A percentile compares a stretch with the other conserved stretches of the same genome.
These are phyloP conservation scores for Amaranthus tricolor DNA, from an alignment of 179 eudicot genomes.

Conservation along the genomic window DNA sequence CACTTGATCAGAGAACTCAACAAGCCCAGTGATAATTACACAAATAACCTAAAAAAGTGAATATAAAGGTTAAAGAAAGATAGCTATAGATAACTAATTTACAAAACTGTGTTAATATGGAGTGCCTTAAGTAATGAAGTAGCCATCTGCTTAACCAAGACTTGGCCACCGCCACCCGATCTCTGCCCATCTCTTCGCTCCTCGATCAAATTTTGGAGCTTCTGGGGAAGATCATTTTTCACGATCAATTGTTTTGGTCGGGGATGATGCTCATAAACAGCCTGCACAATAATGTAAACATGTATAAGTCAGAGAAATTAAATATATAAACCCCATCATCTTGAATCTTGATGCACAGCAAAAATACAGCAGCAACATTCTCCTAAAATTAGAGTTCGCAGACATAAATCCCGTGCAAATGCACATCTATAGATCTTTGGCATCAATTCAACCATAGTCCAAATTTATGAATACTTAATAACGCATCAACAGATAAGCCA, in stretches of 20 bases:
- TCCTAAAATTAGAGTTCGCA: not conserved
- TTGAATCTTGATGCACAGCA: not conserved
- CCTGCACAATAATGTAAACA: conserved; percentile 42
- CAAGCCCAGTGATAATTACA: conserved; percentile 20
- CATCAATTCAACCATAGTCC: not conserved
- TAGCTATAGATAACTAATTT: conserved; percentile 14
- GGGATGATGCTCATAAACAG: conserved; percentile 98
- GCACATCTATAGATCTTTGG: not conserved
- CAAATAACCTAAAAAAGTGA: conserved; percentile 3
- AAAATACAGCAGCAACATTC: not conserved
- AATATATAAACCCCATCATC: not conserved
- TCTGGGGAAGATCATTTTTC: conserved; percentile 93
- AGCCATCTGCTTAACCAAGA: conserved; percentile 99
- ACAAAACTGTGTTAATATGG: conserved; percentile 93
- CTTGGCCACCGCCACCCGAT: conserved; percentile 82
- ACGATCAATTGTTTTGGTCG: conserved; percentile 96
- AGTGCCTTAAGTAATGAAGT: conserved; percentile 98
- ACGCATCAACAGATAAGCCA: not conserved
- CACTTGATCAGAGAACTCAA: not conserved
- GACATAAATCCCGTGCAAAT: not conserved
- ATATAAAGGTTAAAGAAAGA: conserved; percentile 15
- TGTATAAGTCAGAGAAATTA: not conserved
- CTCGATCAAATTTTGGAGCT: conserved; percentile 89
- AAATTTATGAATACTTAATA: not conserved
- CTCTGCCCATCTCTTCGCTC: conserved; percentile 98